Evolutionary conservation across 306 rosid genomes (phyloP).

Genomic region (Macrotyloma uniflorum): DNA sequence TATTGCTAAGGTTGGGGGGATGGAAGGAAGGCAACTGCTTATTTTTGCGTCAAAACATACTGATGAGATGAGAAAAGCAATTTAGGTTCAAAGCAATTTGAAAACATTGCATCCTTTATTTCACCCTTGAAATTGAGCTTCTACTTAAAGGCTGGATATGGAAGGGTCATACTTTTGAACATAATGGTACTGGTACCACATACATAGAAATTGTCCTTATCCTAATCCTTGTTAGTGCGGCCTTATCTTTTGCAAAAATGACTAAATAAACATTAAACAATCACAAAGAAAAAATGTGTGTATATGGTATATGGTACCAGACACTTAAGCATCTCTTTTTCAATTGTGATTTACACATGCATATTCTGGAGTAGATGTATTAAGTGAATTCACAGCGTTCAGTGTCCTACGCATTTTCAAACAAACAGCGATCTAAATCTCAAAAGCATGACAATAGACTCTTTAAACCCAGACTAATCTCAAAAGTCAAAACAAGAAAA

Average conservation of each 20-base stretch:
- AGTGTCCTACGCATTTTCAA: slow-evolving; percentile 3
- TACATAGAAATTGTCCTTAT: slow-evolving; percentile 7
- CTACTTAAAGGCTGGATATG: background rate
- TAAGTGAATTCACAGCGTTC: slow-evolving; percentile 7
- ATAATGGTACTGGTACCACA: background rate
- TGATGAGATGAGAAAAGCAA: background rate
- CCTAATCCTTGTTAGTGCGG: background rate
- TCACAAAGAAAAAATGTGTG: background rate
- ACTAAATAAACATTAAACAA: slow-evolving; percentile 3
- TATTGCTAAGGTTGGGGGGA: background rate
- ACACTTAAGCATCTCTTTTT: background rate
- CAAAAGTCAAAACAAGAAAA: slow-evolving; percentile 18
- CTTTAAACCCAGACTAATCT: background rate
- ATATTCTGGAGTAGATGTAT: background rate
- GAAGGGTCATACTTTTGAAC: slow-evolving; percentile 4
- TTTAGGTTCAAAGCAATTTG: background rate
- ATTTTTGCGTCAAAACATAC: background rate
- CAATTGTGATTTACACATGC: background rate
- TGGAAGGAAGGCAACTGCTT: background rate
- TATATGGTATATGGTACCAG: background rate
- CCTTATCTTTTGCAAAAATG: slow-evolving; percentile 15
- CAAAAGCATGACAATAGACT: slow-evolving; percentile 9
- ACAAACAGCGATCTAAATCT: slow-evolving; percentile 24
- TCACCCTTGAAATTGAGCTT: background rate
- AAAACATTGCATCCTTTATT: background rate